A percentile compares a stretch with the other conserved stretches of the same genome.
These are phyloP conservation scores for Erucastrum elatum DNA, from an alignment of 345 rosid species.

Conservation along the genomic window DNA sequence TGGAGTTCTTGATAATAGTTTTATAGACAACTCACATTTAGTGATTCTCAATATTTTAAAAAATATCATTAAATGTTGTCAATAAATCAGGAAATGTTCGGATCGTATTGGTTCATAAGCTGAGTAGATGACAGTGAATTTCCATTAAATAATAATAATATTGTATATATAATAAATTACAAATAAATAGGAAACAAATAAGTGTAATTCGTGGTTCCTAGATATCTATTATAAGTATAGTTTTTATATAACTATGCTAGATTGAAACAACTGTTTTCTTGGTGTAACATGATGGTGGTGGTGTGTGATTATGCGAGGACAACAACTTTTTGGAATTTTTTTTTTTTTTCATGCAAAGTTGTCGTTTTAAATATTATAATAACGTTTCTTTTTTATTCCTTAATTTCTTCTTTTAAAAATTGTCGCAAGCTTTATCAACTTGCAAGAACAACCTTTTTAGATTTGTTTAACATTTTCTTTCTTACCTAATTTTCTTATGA, in stretches of 20 bases:
- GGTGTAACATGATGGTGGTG: conserved; percentile 34
- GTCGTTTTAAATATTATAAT: conserved; percentile 19
- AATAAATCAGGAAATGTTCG: conserved; percentile 5
- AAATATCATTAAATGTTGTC: background rate
- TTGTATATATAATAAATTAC: background rate
- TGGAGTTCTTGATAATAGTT: background rate
- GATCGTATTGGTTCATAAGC: background rate
- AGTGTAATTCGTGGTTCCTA: background rate
- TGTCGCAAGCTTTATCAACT: conserved; percentile 29
- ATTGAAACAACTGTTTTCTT: conserved; percentile 24
- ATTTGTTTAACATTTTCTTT: conserved; percentile 10
- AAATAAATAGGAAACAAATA: background rate
- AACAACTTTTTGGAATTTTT: conserved; percentile 21
- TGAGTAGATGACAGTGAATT: conserved; percentile 4
- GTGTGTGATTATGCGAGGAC: conserved; percentile 29
- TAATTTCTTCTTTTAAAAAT: background rate
- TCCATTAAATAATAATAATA: background rate
- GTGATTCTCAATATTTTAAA: background rate
- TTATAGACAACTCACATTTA: conserved; percentile 4
- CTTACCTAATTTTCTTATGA: conserved; percentile 22
- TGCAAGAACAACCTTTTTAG: conserved; percentile 12
- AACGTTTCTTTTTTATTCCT: background rate
- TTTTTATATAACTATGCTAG: background rate
- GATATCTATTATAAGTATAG: background rate
- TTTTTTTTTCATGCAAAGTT: conserved; percentile 25